A percentile compares a stretch with the other conserved stretches of the same genome.
Evolutionary conservation across 2,329 filamentous ascomycete genomes (phyloP).

Genomic region (Beauveria bassiana): DNA sequence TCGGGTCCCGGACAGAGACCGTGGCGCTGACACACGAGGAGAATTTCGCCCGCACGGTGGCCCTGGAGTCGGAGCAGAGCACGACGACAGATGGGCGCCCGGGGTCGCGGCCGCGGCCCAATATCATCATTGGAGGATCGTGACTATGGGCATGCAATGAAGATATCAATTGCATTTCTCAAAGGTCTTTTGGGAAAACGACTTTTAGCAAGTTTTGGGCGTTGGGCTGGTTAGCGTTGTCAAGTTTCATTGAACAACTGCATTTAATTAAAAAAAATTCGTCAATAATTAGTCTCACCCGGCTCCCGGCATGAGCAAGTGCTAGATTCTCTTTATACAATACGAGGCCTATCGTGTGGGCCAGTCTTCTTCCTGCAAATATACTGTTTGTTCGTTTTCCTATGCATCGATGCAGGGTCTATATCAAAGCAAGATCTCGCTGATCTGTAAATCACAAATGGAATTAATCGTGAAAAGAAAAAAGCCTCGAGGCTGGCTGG

Average conservation of each 20-base stretch:
- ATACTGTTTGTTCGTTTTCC: neutral
- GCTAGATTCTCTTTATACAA: neutral
- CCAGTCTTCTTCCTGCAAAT: neutral
- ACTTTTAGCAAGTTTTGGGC: too few species aligned
- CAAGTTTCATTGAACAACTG: too few species aligned
- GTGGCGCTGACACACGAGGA: neutral
- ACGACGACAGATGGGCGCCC: neutral
- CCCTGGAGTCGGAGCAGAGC: neutral
- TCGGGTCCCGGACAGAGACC: slow-evolving; percentile 1
- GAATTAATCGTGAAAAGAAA: neutral
- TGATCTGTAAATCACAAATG: neutral
- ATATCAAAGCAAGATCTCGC: neutral
- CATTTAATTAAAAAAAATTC: neutral
- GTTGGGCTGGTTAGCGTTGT: too few species aligned
- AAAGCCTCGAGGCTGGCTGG: neutral
- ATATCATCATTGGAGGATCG: neutral
- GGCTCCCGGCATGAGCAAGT: neutral
- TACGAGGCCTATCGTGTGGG: neutral
- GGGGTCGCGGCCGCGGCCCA: neutral
- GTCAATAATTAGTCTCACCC: neutral
- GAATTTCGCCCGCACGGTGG: slow-evolving; percentile 5
- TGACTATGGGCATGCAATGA: neutral
- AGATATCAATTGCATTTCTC: too few species aligned
- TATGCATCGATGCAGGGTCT: slow-evolving; percentile 2
- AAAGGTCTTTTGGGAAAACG: too few species aligned